These are phyloP conservation scores for Talaromyces sp. DNA, from an alignment of 2,329 filamentous ascomycete species.

Conservation along the genomic window DNA sequence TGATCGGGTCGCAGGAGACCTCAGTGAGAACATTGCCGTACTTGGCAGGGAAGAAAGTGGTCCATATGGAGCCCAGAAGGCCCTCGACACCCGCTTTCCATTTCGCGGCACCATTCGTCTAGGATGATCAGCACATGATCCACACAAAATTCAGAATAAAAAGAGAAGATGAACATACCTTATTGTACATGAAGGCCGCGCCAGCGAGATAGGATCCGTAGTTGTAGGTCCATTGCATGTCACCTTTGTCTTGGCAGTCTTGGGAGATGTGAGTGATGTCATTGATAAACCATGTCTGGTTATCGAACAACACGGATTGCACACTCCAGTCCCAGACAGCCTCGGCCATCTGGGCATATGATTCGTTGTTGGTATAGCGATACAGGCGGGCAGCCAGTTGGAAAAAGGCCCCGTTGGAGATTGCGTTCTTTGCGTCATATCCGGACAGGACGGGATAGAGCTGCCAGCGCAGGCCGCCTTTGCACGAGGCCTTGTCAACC, in stretches of 20 bases:
- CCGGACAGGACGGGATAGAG: conserved; percentile 69
- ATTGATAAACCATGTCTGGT: conserved; percentile 38
- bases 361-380: conserved; percentile 67
- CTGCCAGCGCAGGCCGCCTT: conserved; percentile 75
- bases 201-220: conserved; percentile 51
- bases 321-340: conserved; percentile 56
- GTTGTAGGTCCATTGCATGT: conserved; percentile 55
- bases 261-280: conserved; percentile 43
- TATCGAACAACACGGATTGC: conserved; percentile 46
- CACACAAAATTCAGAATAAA: neutral
- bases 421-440: conserved; percentile 49
- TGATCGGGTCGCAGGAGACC: conserved; percentile 51
- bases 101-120: conserved; percentile 32
- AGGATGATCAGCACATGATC: neutral
- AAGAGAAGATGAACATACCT: conserved; percentile 26
- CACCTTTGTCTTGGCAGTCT: conserved; percentile 46
- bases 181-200: conserved; percentile 53
- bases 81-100: conserved; percentile 52
- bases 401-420: conserved; percentile 50
- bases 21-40: conserved; percentile 54
- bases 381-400: conserved; percentile 59
- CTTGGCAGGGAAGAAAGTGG: conserved; percentile 46
- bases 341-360: conserved; percentile 69
- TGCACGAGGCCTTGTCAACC: conserved; percentile 48
- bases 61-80: conserved; percentile 47